Evolutionary conservation across 106 monocot species (phyloP).

Genomic region (Posidonia australis): DNA sequence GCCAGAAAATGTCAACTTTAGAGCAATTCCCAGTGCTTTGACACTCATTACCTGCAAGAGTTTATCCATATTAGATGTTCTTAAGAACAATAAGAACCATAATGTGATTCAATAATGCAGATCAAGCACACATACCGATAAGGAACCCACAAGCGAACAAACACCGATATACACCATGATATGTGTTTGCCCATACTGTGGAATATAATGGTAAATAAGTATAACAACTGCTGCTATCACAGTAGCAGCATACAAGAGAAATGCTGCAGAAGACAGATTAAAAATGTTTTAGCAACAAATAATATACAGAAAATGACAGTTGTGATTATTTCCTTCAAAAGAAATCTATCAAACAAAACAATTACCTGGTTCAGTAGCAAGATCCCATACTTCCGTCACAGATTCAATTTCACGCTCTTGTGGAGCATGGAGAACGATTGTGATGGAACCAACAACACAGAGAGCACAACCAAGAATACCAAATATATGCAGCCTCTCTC

Average conservation of each 20-base stretch:
- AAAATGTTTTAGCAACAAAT: neutral
- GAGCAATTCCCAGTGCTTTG: slow-evolving; percentile 79
- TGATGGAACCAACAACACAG: slow-evolving; percentile 87
- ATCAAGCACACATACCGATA: slow-evolving; percentile 43
- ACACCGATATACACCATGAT: slow-evolving; percentile 83
- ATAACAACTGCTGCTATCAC: slow-evolving; percentile 41
- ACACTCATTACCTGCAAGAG: slow-evolving; percentile 77
- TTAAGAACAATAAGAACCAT: neutral
- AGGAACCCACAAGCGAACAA: slow-evolving; percentile 81
- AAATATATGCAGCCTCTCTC: slow-evolving; percentile 79
- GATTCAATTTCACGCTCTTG: slow-evolving; percentile 85
- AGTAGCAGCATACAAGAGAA: slow-evolving; percentile 51
- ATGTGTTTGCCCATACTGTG: slow-evolving; percentile 75
- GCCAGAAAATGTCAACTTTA: slow-evolving; percentile 84
- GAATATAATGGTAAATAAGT: slow-evolving; percentile 58
- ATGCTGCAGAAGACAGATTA: slow-evolving; percentile 32
- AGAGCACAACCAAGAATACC: slow-evolving; percentile 83
- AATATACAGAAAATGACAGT: neutral
- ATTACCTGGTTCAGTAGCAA: slow-evolving; percentile 90
- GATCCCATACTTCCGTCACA: slow-evolving; percentile 77
- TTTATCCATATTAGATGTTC: neutral
- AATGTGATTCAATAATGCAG: neutral
- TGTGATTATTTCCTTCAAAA: neutral
- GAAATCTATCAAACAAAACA: neutral
- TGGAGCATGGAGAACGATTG: slow-evolving; percentile 90